phyloP scores from a whole-genome alignment of 108 stramenopile species.

The Aureococcus anophagefferens region DNA sequence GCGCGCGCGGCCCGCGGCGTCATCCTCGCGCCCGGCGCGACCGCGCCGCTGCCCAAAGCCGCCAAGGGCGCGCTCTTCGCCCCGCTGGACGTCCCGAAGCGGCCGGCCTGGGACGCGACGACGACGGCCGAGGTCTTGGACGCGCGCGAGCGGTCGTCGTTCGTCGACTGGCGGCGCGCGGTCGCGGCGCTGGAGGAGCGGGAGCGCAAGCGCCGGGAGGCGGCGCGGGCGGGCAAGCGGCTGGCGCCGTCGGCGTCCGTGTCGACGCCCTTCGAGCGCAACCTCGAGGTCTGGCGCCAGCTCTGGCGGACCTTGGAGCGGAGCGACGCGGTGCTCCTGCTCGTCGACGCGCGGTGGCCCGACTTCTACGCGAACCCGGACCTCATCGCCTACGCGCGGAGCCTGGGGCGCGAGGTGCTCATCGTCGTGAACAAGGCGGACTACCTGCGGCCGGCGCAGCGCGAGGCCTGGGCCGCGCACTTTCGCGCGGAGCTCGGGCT shows the following conservation, averaged over 20 bases:
- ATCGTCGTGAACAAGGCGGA: slow-evolving; percentile 95
- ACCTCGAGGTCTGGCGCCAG: slow-evolving; percentile 96
- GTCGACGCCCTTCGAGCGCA: slow-evolving; percentile 95
- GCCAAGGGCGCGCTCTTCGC: neutral
- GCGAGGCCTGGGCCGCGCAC: slow-evolving; percentile 73
- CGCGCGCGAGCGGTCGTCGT: slow-evolving; percentile 69
- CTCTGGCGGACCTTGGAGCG: slow-evolving; percentile 95
- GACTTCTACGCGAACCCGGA: slow-evolving; percentile 85
- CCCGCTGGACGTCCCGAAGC: slow-evolving; percentile 68
- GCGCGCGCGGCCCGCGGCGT: no score
- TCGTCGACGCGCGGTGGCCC: slow-evolving; percentile 96
- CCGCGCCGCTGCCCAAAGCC: neutral
- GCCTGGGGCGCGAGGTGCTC: slow-evolving; percentile 72
- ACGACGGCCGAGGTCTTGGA: slow-evolving; percentile 83
- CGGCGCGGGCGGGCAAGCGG: neutral
- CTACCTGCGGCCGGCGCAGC: slow-evolving; percentile 69
- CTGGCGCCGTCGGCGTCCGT: slow-evolving; percentile 49
- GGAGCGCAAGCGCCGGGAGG: slow-evolving; percentile 12
- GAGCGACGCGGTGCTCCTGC: slow-evolving; percentile 75
- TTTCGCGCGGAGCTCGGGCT: slow-evolving; percentile 57
- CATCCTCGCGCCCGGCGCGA: neutral
- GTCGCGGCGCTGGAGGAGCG: slow-evolving; percentile 79
- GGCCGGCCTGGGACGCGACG: slow-evolving; percentile 78
- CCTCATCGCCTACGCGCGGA: slow-evolving; percentile 66
- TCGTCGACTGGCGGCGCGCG: slow-evolving; percentile 84